Conservation (phyloP, 2,329 filamentous ascomycete genomes). For the Aphanocladium album region DNA sequence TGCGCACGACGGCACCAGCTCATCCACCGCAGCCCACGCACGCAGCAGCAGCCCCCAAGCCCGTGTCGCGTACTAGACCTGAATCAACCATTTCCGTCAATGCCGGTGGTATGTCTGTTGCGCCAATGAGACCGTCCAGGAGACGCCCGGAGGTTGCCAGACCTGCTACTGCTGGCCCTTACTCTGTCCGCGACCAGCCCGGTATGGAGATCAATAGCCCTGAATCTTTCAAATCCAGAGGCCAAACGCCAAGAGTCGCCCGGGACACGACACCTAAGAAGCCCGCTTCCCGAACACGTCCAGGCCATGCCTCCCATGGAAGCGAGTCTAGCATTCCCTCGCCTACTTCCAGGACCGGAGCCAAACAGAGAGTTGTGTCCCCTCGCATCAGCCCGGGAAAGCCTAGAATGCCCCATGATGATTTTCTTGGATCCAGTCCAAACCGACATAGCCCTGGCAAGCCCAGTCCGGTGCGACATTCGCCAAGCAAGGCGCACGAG, state of each 20-base stretch:
- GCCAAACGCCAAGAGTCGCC: slow-evolving; percentile 44
- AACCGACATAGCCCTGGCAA: slow-evolving; percentile 39
- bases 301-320: slow-evolving; percentile 43
- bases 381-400: slow-evolving; percentile 14
- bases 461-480: slow-evolving; percentile 26
- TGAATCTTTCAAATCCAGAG: slow-evolving; percentile 41
- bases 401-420: slow-evolving; percentile 9
- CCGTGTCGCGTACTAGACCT: slow-evolving; percentile 36
- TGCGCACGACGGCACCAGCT: slow-evolving; percentile 36
- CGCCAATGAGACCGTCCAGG: slow-evolving; percentile 57
- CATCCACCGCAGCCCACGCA: slow-evolving; percentile 19
- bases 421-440: slow-evolving; percentile 26
- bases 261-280: slow-evolving; percentile 49
- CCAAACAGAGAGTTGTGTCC: slow-evolving; percentile 1
- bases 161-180: slow-evolving; percentile 61
- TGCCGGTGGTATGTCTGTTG: slow-evolving; percentile 56
- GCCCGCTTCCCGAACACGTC: slow-evolving; percentile 40
- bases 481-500: slow-evolving; percentile 46
- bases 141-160: slow-evolving; percentile 54
- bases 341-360: slow-evolving; percentile 30
- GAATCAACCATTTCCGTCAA: slow-evolving; percentile 42
- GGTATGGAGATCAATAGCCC: slow-evolving; percentile 38
- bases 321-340: slow-evolving; percentile 48
- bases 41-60: slow-evolving; percentile 22
- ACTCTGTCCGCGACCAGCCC: slow-evolving; percentile 53